These are phyloP conservation scores for Rhizophagus sp. DNA, from an alignment of 192 early-diverging fungal genomes.

Conservation along the genomic window DNA sequence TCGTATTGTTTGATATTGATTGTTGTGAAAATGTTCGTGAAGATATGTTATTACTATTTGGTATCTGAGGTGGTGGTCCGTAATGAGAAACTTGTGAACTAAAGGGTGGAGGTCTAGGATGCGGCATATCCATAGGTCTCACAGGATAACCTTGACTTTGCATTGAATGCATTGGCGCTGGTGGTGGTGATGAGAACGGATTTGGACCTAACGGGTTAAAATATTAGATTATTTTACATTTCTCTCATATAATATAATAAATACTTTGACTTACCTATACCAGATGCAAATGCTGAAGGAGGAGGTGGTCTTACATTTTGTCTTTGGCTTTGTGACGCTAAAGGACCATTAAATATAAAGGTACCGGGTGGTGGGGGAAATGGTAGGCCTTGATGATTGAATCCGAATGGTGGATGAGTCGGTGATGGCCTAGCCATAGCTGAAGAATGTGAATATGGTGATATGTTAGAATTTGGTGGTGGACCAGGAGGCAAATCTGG, in stretches of 20 bases:
- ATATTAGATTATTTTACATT: not conserved
- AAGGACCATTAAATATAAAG: constrained; percentile 1
- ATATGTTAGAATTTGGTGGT: constrained; percentile 10
- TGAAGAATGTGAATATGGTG: not conserved
- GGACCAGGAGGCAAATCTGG: constrained; percentile 33
- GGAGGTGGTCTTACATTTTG: constrained; percentile 11
- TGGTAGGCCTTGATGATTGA: not conserved
- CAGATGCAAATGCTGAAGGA: constrained; percentile 11
- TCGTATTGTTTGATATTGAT: not conserved
- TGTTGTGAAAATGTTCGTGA: not conserved
- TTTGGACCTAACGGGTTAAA: not conserved
- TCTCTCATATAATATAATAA: not conserved
- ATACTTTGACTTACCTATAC: not conserved
- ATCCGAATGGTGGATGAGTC: not conserved
- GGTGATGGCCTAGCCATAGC: not conserved
- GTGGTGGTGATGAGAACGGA: not conserved
- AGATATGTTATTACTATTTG: not conserved
- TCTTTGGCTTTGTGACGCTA: not conserved
- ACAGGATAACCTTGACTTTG: not conserved
- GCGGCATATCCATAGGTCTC: not conserved
- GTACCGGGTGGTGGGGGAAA: not conserved
- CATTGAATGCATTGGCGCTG: constrained; percentile 6
- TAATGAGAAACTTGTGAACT: constrained; percentile 27
- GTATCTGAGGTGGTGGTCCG: constrained; percentile 25
- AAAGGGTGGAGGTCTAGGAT: constrained; percentile 8